Evolutionary conservation across 768 basidiomycete genomes (phyloP).

Genomic region (Auricularia sp.): DNA sequence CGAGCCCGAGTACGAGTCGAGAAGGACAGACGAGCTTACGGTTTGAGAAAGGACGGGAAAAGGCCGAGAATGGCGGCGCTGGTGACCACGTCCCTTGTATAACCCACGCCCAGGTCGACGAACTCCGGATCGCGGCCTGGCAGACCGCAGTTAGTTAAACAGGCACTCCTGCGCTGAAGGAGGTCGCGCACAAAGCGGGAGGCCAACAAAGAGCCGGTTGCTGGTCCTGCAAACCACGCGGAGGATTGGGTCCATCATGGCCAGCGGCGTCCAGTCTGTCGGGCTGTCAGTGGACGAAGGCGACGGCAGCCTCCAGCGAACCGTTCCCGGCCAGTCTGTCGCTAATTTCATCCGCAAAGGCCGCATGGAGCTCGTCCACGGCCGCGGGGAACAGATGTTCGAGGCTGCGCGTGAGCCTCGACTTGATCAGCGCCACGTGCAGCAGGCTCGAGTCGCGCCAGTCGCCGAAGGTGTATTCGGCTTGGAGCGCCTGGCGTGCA

Average conservation of each 20-base stretch:
- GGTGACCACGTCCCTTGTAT: conserved; percentile 26
- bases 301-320: no score
- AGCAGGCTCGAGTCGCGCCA: conserved; percentile 15
- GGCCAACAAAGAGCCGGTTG: conserved; percentile 25
- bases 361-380: conserved; percentile 31
- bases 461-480: conserved; percentile 27
- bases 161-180: no score
- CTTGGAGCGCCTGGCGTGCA: conserved; percentile 24
- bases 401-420: conserved; percentile 29
- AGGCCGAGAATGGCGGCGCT: conserved; percentile 9
- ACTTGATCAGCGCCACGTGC: conserved; percentile 9
- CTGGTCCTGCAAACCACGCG: conserved; percentile 20
- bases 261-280: conserved; percentile 14
- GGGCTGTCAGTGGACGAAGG: no score
- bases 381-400: conserved; percentile 29
- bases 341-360: conserved; percentile 30
- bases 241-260: conserved; percentile 17
- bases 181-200: conserved; percentile 21
- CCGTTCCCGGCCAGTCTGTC: no score
- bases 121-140: conserved; percentile 1
- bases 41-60: conserved; percentile 14
- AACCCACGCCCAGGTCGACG: conserved; percentile 18
- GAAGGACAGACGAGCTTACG: background rate
- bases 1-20: background rate
- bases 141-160: background rate